Evolutionary conservation across 2,329 filamentous ascomycete species (phyloP), one percentile per base, ranked within the genome.

Genomic region (Alternaria angustiovoidea): DNA sequence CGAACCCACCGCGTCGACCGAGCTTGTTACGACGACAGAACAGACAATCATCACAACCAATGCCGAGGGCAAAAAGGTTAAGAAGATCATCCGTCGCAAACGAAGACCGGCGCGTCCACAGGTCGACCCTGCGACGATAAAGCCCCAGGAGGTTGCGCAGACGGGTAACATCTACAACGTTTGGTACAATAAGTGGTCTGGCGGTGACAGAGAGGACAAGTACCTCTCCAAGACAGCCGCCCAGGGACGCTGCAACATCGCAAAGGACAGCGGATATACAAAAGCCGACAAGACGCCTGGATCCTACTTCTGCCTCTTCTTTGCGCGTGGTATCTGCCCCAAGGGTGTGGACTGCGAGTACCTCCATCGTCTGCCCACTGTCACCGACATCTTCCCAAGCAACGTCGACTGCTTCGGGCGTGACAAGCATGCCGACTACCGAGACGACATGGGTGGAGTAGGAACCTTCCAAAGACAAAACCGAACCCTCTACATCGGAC

Each of bases 111-210:
- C 95, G 47, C 89, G 94, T 60, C 91, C 91, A 0, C 95, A 99
- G 81, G 90, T 97, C 72, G 95, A 99, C 74, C 88, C 93, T 2
- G 88, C 90, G 41, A 89, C 89, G 43, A 87, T 96, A 80, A 92
- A 91, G 70, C 90, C 90, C 34, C 93, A 97, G 71, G 91, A 92
- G 4, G 93, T 94, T 16, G 91, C 92, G 1, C 94, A 98, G 73
- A 98, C 94, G 0, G 95, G 95, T 54, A 96, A 92, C 0, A 93
- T 94, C 59, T 99, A 95, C 85, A 99, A 99, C 80, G 96, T 96
- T 74, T 97, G 94, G 94, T 97, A 97, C 82, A 97, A 97, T 83
- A 98, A 97, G 81, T 98, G 94, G 94, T 91, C 90, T 1, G 95
- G 95, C 67, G 95, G 95, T 73, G 95, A 99, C 80, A 88, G 93